Evolutionary conservation across 1,284 basidiomycete genomes (phyloP).

Genomic region (Austroboletus novae-zelandiae): DNA sequence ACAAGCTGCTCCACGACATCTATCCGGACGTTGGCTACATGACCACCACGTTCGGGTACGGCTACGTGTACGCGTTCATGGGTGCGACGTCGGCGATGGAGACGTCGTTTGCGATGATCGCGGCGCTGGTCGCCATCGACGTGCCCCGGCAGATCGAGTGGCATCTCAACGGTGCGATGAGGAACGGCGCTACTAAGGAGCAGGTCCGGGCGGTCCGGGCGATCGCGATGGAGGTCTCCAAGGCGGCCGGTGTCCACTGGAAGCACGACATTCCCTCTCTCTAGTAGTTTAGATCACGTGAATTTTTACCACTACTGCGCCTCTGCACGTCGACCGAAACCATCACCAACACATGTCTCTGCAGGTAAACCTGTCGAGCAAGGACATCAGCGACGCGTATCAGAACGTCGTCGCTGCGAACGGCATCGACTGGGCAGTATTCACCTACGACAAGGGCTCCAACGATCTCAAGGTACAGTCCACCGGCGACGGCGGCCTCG

Average conservation of each 20-base stretch:
- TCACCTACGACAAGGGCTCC: constrained; percentile 81
- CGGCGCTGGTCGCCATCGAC: constrained; percentile 36
- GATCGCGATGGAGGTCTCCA: constrained; percentile 41
- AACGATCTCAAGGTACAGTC: constrained; percentile 91
- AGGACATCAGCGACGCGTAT: constrained; percentile 76
- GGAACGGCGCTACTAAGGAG: constrained; percentile 40
- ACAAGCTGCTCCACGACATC: constrained; percentile 41
- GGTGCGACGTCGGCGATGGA: constrained; percentile 26
- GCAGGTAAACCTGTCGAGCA: constrained; percentile 71
- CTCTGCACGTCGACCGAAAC: background rate
- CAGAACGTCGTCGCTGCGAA: constrained; percentile 74
- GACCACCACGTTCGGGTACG: constrained; percentile 28
- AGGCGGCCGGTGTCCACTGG: constrained; percentile 19
- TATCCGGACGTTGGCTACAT: constrained; percentile 58
- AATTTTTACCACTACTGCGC: background rate
- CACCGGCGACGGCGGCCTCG: constrained; percentile 82
- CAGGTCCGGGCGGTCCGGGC: constrained; percentile 40
- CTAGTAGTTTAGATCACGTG: constrained; percentile 18
- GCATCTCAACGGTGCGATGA: constrained; percentile 34
- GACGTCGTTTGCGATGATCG: constrained; percentile 35
- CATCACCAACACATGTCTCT: constrained; percentile 50
- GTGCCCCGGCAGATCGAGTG: constrained; percentile 34
- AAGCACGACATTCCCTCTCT: constrained; percentile 15
- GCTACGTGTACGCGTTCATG: constrained; percentile 27
- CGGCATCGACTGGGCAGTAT: constrained; percentile 84